These are phyloP conservation scores for Aeschynomene evenia DNA, from an alignment of 306 rosid genomes.

Conservation along the genomic window DNA sequence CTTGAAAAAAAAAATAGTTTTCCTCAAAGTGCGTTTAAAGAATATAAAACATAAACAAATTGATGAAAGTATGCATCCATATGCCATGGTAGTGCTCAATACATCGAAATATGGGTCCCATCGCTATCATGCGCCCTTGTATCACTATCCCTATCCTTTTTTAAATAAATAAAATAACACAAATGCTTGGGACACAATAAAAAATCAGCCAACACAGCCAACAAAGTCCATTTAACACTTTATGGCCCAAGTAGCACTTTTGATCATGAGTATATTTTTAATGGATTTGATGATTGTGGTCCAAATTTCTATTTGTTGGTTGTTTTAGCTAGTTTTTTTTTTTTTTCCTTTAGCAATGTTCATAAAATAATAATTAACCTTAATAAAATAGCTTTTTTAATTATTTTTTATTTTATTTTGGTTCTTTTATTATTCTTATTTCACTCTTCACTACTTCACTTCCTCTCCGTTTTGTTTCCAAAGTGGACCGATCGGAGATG, in stretches of 20 bases:
- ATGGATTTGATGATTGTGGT: too few species aligned
- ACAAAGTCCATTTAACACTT: too few species aligned
- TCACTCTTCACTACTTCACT: conserved; percentile 5
- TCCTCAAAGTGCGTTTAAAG: not conserved
- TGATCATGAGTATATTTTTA: too few species aligned
- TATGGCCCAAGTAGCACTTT: too few species aligned
- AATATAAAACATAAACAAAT: not conserved
- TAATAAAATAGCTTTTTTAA: not conserved
- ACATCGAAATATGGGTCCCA: conserved; percentile 24
- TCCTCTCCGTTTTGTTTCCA: conserved; percentile 21
- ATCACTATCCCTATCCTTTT: conserved; percentile 34
- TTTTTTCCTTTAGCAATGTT: too few species aligned
- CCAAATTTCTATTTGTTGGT: too few species aligned
- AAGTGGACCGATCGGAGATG: conserved; percentile 34
- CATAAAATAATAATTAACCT: conserved; percentile 42
- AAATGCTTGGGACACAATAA: too few species aligned
- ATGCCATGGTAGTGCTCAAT: not conserved
- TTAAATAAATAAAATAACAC: too few species aligned
- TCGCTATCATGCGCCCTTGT: conserved; percentile 41
- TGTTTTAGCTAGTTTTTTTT: too few species aligned
- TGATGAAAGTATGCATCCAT: too few species aligned
- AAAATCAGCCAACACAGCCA: too few species aligned
- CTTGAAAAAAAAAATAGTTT: not conserved
- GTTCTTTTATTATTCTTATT: not conserved
- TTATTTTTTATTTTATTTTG: not conserved